Conservation (phyloP, 202 grass and related monocot genomes). For the Musa balbisiana region DNA sequence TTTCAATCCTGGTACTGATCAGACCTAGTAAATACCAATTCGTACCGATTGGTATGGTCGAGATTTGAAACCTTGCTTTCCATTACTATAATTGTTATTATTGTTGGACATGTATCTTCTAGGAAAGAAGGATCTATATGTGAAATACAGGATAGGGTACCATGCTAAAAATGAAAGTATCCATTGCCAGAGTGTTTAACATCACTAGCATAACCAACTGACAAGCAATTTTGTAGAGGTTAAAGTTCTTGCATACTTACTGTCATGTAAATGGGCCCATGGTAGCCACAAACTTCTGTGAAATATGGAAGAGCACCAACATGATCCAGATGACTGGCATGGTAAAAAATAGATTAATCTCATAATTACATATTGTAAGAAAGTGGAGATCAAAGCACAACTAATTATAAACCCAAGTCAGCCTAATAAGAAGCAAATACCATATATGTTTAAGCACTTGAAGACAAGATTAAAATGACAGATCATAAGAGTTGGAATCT, state of each 20-base stretch:
- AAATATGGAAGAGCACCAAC: constrained; percentile 88
- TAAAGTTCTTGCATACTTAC: constrained; percentile 31
- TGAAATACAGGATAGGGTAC: neutral
- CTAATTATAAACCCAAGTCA: neutral
- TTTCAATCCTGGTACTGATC: no score
- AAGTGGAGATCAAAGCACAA: neutral
- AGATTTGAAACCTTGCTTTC: no score
- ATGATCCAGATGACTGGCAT: constrained; percentile 81
- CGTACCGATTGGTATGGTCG: no score
- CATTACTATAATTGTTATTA: no score
- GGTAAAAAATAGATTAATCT: constrained; percentile 16
- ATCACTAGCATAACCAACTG: neutral
- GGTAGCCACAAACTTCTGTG: constrained; percentile 76
- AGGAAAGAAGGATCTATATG: neutral
- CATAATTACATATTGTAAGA: neutral
- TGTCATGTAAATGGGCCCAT: constrained; percentile 86
- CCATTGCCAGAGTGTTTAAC: neutral
- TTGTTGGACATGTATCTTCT: no score
- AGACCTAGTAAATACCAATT: no score
- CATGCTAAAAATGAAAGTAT: neutral
- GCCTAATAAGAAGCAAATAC: neutral
- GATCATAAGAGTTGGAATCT: no score
- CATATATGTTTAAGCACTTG: no score
- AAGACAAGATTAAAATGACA: no score
- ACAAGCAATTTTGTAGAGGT: neutral